A percentile compares a stretch with the other conserved stretches of the same genome.
Conservation (phyloP, 306 rosid species). For the Quercus glauca region DNA sequence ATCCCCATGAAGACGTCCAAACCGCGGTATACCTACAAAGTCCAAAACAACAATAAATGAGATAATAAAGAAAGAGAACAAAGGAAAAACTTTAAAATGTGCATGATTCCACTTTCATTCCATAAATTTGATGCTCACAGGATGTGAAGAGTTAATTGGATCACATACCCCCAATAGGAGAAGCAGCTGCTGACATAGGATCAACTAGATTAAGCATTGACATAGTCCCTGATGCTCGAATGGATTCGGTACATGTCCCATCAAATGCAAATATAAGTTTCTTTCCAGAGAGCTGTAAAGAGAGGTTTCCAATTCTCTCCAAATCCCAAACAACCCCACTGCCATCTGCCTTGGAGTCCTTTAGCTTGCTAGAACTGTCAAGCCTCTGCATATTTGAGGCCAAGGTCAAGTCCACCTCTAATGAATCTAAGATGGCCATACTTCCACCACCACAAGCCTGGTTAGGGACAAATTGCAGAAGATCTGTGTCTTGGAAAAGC, state of each 20-base stretch:
- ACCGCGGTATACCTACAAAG: constrained; percentile 91
- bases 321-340: constrained; percentile 99
- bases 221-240: constrained; percentile 72
- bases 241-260: constrained; percentile 78
- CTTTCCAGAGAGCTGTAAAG: constrained; percentile 92
- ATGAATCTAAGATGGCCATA: constrained; percentile 95
- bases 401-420: constrained; percentile 74
- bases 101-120: background rate
- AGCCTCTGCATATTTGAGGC: constrained; percentile 67
- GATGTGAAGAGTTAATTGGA: constrained; percentile 25
- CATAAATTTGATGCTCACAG: background rate
- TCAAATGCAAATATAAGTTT: constrained; percentile 97
- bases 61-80: constrained; percentile 11
- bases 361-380: constrained; percentile 64
- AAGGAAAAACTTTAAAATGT: background rate
- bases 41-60: constrained; percentile 21
- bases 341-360: constrained; percentile 82
- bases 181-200: constrained; percentile 99
- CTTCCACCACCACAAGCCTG: constrained; percentile 99
- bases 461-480: constrained; percentile 91
- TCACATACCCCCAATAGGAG: constrained; percentile 97
- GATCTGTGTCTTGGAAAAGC: constrained; percentile 95
- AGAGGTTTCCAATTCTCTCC: constrained; percentile 90
- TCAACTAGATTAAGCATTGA: constrained; percentile 96
- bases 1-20: constrained; percentile 97